Evolutionary conservation across 345 rosid species (phyloP).

Genomic region (Schrenkiella parvula): DNA sequence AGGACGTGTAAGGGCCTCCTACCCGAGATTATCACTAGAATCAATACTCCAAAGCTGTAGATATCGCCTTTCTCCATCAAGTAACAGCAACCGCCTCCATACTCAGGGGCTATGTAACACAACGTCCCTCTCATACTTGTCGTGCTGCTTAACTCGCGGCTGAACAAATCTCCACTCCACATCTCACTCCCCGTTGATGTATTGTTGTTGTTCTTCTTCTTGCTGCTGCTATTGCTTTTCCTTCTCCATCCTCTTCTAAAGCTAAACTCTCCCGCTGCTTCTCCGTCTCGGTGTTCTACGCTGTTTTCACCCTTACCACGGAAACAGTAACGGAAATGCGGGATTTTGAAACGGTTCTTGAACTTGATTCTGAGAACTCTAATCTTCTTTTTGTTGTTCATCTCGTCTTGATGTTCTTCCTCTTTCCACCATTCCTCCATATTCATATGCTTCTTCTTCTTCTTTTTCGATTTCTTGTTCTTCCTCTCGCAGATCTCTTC

Average conservation of each 20-base stretch:
- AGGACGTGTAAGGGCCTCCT: conserved; percentile 91
- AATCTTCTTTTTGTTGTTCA: conserved; percentile 32
- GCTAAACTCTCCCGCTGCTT: conserved; percentile 81
- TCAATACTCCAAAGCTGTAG: conserved; percentile 89
- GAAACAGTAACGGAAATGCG: conserved; percentile 53
- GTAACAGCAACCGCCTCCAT: conserved; percentile 81
- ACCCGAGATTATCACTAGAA: conserved; percentile 88
- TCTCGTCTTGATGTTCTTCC: conserved; percentile 79
- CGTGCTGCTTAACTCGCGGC: conserved; percentile 96
- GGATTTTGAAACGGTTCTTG: conserved; percentile 58
- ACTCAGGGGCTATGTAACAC: conserved; percentile 94
- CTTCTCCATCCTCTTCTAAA: conserved; percentile 79
- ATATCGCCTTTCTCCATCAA: conserved; percentile 96
- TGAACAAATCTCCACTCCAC: conserved; percentile 95
- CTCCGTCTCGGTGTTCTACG: conserved; percentile 36
- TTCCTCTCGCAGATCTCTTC: conserved; percentile 32
- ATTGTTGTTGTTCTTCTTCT: conserved; percentile 36
- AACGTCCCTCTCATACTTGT: conserved; percentile 98
- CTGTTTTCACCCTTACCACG: conserved; percentile 41
- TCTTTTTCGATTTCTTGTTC: conserved; percentile 33
- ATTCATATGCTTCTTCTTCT: conserved; percentile 60
- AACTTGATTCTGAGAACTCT: conserved; percentile 45
- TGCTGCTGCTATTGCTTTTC: conserved; percentile 34
- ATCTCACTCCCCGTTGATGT: conserved; percentile 71
- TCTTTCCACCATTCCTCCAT: conserved; percentile 99